phyloP scores from a whole-genome alignment of 192 early-diverging fungal species.

The Diversispora epigaea region DNA sequence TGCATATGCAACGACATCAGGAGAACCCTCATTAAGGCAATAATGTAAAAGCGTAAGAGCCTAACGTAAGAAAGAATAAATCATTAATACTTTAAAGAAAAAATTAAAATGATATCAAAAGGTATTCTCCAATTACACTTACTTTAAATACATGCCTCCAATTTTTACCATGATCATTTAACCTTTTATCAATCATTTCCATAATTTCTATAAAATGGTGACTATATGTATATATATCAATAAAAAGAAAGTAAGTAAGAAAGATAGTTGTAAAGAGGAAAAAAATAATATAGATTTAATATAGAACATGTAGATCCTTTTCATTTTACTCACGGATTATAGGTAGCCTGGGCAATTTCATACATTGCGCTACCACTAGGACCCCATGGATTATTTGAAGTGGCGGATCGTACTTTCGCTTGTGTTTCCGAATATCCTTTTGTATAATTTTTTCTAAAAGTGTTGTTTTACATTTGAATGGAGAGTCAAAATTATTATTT shows the following conservation, averaged over 20 bases:
- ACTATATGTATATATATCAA: constrained; percentile 38
- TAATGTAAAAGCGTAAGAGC: constrained; percentile 84
- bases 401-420: constrained; percentile 84
- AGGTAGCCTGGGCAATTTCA: constrained; percentile 81
- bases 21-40: constrained; percentile 81
- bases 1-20: constrained; percentile 82
- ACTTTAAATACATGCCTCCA: constrained; percentile 99
- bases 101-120: no score
- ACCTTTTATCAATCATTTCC: constrained; percentile 96
- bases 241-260: not conserved
- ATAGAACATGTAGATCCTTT: no score
- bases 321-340: constrained; percentile 70
- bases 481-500: not conserved
- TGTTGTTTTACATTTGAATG: not conserved
- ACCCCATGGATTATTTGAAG: constrained; percentile 75
- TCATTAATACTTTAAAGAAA: no score
- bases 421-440: constrained; percentile 91
- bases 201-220: constrained; percentile 93
- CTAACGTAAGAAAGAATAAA: constrained; percentile 40
- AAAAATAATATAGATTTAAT: not conserved
- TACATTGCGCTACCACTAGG: constrained; percentile 78
- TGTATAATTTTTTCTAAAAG: constrained; percentile 52
- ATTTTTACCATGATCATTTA: constrained; percentile 97
- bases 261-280: not conserved
- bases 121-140: constrained; percentile 17